Percentiles rank a stretch among this genome's conserved stretches.
Evolutionary conservation across 2,329 filamentous ascomycete species (phyloP).

Genomic region (Ceratocystis cacaofunesta): DNA sequence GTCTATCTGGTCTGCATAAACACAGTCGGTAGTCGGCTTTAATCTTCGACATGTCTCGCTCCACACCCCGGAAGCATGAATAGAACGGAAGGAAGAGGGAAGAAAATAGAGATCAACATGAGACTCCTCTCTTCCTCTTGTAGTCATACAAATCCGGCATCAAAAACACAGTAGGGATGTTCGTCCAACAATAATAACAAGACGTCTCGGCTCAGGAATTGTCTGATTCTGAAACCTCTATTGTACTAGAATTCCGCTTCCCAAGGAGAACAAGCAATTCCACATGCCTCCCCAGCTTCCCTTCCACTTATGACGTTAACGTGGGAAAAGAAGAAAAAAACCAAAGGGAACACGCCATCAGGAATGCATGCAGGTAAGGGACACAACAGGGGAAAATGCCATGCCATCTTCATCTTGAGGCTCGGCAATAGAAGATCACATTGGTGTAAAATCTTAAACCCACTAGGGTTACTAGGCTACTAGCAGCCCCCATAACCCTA

Average conservation of each 20-base stretch:
- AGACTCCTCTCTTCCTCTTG: neutral
- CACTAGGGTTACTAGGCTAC: no score
- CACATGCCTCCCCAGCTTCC: neutral
- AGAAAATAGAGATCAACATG: no score
- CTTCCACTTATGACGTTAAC: neutral
- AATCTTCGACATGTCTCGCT: neutral
- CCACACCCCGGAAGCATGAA: no score
- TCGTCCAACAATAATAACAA: neutral
- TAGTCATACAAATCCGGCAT: neutral
- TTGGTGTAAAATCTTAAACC: no score
- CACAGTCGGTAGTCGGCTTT: neutral
- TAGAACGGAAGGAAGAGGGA: no score
- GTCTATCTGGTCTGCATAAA: neutral
- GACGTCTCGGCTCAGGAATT: neutral
- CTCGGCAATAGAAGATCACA: neutral
- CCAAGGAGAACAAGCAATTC: neutral
- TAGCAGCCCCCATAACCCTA: neutral
- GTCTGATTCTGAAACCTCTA: neutral
- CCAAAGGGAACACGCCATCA: neutral
- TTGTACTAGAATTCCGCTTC: neutral
- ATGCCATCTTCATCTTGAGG: neutral
- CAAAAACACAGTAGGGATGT: neutral
- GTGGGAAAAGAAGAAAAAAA: neutral
- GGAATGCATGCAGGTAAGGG: no score
- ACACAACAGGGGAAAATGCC: no score